Conservation (phyloP, 345 rosid genomes). For the Citrus glauca region DNA sequence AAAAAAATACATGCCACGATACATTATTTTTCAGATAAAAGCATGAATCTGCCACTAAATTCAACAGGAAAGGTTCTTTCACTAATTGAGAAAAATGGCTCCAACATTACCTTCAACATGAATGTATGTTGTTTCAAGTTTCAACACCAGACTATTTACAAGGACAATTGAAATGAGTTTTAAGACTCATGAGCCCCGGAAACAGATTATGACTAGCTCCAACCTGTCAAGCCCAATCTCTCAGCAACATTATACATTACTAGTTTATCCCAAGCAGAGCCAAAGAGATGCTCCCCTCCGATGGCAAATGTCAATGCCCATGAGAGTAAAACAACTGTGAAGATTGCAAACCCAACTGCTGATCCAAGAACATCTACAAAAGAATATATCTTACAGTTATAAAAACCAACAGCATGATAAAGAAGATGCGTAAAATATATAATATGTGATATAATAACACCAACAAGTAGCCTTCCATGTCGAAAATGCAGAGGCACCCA, state of each 20-base stretch:
- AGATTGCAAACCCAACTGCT: constrained; percentile 69
- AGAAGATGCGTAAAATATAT: neutral
- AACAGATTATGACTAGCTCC: constrained; percentile 29
- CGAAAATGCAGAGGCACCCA: neutral
- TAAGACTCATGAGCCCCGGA: neutral
- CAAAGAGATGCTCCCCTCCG: constrained; percentile 81
- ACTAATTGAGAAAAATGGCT: neutral
- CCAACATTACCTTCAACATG: neutral
- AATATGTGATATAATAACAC: neutral
- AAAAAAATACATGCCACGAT: neutral
- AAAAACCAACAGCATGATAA: neutral
- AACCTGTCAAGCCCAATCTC: constrained; percentile 78
- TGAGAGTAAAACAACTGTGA: constrained; percentile 50
- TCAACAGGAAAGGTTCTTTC: neutral
- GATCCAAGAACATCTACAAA: constrained; percentile 72
- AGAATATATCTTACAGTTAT: neutral
- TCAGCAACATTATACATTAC: constrained; percentile 94
- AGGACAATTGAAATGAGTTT: neutral
- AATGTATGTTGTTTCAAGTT: neutral
- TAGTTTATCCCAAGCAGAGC: constrained; percentile 77
- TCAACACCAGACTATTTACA: neutral
- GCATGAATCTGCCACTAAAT: neutral
- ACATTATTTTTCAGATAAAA: neutral
- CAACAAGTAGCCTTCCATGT: neutral
- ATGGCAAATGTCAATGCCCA: constrained; percentile 94